Base-by-base conservation (phyloP, 2,329 filamentous ascomycete genomes). In the Diplodia sapinea region DNA sequence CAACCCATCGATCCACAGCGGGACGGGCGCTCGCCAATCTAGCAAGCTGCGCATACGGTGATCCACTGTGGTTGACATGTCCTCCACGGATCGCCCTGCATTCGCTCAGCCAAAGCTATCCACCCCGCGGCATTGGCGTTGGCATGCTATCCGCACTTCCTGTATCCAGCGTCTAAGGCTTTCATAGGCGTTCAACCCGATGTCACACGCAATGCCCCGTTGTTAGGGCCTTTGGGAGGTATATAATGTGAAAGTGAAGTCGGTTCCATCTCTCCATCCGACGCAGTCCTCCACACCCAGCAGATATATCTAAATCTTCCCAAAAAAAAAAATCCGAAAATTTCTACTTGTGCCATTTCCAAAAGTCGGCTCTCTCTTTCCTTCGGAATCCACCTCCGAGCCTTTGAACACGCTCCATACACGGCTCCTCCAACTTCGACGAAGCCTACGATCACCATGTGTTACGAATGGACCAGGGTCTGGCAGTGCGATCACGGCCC, bases 401-500 rank as follows among this genome's bases (percentile, higher is more conserved):
- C 57, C 40, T 26, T 17, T 36, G 31, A 33, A 33, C 8, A 33
- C 31, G 31, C 31, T 33, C 31, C 31, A 8, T 33, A 33, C 31
- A 33, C 31, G 6, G 5, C 47, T 23, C 26, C 61, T 8, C 20
- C 63, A 51, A 49, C 15, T 5, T 47, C 36, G 17, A 15, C 29
- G 15, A 43, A 31, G 23, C 23, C 17, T 17, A 56, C 20, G n/a
- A 57, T 20, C 31, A 57, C 52, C 38, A 66, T 66, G 64, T 66
- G 64, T 54, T 50, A 66, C 64, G 64, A 66, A 55, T 66, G 64
- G 64, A 66, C 64, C 38, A 56, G 31, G 29, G 64, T 66, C 20
- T 66, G 64, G 64, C 64, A 66, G 33, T 66, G 64, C 64, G 57
- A 66, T 40, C 64, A 66, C 64, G 64, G 64, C 17, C 40, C 64